Evolutionary conservation across 179 eudicot species (phyloP).

Genomic region (Amaranthus tricolor): DNA sequence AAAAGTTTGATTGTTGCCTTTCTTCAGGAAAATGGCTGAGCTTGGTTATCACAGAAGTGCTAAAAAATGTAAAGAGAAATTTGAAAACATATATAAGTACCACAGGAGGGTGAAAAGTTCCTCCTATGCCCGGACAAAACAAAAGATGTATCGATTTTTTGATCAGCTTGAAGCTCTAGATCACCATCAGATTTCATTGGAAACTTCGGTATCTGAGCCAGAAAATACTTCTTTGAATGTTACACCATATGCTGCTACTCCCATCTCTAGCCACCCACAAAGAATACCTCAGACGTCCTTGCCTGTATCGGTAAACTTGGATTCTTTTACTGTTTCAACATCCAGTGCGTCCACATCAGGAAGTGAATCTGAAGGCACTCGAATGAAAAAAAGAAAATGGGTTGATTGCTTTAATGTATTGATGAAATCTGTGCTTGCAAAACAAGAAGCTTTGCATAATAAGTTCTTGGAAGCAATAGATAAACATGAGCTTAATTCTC

Average conservation of each 20-base stretch:
- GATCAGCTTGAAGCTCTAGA: constrained; percentile 78
- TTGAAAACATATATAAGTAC: constrained; percentile 88
- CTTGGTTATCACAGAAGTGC: constrained; percentile 71
- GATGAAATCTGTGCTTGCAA: constrained; percentile 59
- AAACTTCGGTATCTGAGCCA: constrained; percentile 30
- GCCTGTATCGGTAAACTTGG: constrained; percentile 28
- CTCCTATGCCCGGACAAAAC: constrained; percentile 53
- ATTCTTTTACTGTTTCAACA: constrained; percentile 34
- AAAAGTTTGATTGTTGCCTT: neutral
- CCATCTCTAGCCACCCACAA: constrained; percentile 20
- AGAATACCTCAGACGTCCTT: constrained; percentile 27
- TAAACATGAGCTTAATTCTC: constrained; percentile 56
- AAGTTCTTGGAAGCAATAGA: constrained; percentile 67
- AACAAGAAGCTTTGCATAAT: constrained; percentile 78
- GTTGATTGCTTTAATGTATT: constrained; percentile 47
- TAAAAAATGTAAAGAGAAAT: constrained; percentile 86
- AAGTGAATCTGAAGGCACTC: constrained; percentile 47
- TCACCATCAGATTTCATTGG: constrained; percentile 30
- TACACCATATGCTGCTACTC: constrained; percentile 7
- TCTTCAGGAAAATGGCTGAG: constrained; percentile 67
- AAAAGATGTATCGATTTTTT: constrained; percentile 71
- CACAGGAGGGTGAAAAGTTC: constrained; percentile 71
- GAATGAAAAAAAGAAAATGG: constrained; percentile 69
- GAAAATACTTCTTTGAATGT: constrained; percentile 19
- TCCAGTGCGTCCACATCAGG: constrained; percentile 61